A percentile compares a stretch with the other conserved stretches of the same genome.
Evolutionary conservation across 2,329 filamentous ascomycete species (phyloP).

Genomic region (Aspergillus eucalypticola): DNA sequence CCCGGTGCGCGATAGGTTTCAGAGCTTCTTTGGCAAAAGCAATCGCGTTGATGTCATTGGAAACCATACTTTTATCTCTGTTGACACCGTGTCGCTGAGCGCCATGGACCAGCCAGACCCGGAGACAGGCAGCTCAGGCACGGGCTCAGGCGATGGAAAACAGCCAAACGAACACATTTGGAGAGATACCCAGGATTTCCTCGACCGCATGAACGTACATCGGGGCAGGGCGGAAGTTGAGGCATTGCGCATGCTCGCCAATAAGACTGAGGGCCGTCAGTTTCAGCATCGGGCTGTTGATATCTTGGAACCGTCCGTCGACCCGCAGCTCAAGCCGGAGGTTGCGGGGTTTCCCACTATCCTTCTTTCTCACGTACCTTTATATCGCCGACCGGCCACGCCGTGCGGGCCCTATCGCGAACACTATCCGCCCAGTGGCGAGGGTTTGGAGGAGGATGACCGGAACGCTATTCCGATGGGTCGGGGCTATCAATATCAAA

Average conservation of each 20-base stretch:
- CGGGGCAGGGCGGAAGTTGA: slow-evolving; percentile 69
- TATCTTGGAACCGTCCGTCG: slow-evolving; percentile 47
- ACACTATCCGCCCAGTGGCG: slow-evolving; percentile 71
- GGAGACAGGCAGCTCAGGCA: slow-evolving; percentile 47
- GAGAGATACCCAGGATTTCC: slow-evolving; percentile 72
- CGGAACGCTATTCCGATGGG: slow-evolving; percentile 76
- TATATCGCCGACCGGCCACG: slow-evolving; percentile 78
- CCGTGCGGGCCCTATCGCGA: slow-evolving; percentile 87
- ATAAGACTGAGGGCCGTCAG: slow-evolving; percentile 56
- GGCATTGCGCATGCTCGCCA: slow-evolving; percentile 67
- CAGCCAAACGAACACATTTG: slow-evolving; percentile 66
- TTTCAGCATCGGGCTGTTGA: slow-evolving; percentile 64
- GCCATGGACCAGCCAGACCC: slow-evolving; percentile 63
- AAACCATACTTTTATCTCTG: slow-evolving; percentile 91
- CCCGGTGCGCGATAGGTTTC: slow-evolving; percentile 78
- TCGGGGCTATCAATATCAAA: slow-evolving; percentile 93
- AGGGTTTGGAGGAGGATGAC: slow-evolving; percentile 61
- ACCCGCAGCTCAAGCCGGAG: slow-evolving; percentile 23
- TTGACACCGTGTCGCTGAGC: slow-evolving; percentile 86
- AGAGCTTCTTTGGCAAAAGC: slow-evolving; percentile 84
- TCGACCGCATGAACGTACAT: slow-evolving; percentile 63
- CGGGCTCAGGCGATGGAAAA: slow-evolving; percentile 49
- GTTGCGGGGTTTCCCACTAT: slow-evolving; percentile 76
- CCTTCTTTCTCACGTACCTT: slow-evolving; percentile 84
- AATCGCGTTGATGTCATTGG: slow-evolving; percentile 89